phyloP scores from a whole-genome alignment of 495 filamentous ascomycete genomes.

The Penicillium desertorum region DNA sequence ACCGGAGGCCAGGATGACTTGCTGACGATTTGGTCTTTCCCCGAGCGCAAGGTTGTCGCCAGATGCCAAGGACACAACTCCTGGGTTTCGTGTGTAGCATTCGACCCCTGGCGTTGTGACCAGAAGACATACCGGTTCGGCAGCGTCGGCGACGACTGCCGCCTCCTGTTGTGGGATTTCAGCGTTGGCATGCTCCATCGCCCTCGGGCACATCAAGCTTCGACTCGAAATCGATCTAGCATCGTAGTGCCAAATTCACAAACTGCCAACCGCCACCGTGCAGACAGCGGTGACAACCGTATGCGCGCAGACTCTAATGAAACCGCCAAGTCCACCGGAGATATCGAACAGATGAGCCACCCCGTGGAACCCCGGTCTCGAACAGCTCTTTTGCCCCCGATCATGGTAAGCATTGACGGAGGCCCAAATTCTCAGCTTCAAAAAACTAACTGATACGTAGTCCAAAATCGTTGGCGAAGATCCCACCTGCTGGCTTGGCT shows the following conservation, averaged over 20 bases:
- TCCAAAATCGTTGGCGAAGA: conserved; percentile 84
- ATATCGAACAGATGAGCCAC: conserved; percentile 59
- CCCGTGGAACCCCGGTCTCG: conserved; percentile 75
- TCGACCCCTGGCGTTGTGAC: conserved; percentile 96
- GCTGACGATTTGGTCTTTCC: conserved; percentile 88
- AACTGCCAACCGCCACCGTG: conserved; percentile 68
- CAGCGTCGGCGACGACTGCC: conserved; percentile 90
- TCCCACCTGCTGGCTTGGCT: conserved; percentile 84
- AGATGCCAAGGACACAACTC: conserved; percentile 92
- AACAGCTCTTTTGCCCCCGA: conserved; percentile 87
- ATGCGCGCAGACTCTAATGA: conserved; percentile 65
- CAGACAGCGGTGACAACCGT: conserved; percentile 59
- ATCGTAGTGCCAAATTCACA: conserved; percentile 51
- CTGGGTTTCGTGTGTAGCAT: conserved; percentile 91
- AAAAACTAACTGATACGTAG: conserved; percentile 38
- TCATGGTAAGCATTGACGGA: conserved; percentile 61
- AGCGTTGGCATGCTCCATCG: conserved; percentile 93
- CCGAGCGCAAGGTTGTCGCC: conserved; percentile 80
- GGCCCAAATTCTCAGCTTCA: not conserved
- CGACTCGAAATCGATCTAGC: conserved; percentile 40
- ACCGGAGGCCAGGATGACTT: conserved; percentile 96
- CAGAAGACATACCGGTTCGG: conserved; percentile 93
- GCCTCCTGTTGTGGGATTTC: conserved; percentile 94
- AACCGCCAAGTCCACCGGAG: conserved; percentile 52
- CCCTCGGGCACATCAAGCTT: conserved; percentile 63